Evolutionary conservation across 306 rosid species (phyloP), one percentile per base, ranked within the genome.

Genomic region (Malus sylvestris): DNA sequence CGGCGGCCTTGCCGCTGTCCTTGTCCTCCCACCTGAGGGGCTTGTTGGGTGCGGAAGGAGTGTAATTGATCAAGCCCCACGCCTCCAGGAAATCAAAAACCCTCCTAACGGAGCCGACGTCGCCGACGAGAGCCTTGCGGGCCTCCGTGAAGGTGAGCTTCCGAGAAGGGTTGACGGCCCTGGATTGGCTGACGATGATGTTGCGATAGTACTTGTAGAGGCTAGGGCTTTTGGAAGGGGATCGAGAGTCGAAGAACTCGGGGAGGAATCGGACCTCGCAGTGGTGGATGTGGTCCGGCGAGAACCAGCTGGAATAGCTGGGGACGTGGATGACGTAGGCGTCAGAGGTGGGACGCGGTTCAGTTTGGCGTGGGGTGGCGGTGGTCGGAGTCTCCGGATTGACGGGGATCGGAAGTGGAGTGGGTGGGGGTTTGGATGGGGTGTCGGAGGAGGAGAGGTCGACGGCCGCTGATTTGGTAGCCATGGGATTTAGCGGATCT

Each of bases 21-120:
- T 87, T 89, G 60, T 92, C 99, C 23, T 95, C 99, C 97, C 97
- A 95, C 81, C 87, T 89, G 74, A 92, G 86, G 6, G 93, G 91
- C 80, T 92, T 95, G 80, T 59, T 76, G 52, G 75, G 25, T 10
- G 88, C 69, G 0, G 93, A 86, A 16, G 96, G 86, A 2, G 89
- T 84, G 85, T 89, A 95, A 79, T 92, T 92, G 76, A 95, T 87
- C 62, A 95, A 78, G 7, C 97, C 96, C 97, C 99, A 95, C 0
- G 91, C 76, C 68, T 92, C 99, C 2, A 95, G 89, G 62, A 95
- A 92, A 76, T 95, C 97, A 60, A 95, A 95, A 29, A 95, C 90
- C 74, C 97, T 85, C 27, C 93, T 92, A 35, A 95, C 81, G 0
- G 99, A 90, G 67, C 97, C 97, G 3, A 88, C 97, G 76, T 95